These are phyloP conservation scores for Picea abies DNA, from an alignment of 83 land plant species.

Conservation along the genomic window DNA sequence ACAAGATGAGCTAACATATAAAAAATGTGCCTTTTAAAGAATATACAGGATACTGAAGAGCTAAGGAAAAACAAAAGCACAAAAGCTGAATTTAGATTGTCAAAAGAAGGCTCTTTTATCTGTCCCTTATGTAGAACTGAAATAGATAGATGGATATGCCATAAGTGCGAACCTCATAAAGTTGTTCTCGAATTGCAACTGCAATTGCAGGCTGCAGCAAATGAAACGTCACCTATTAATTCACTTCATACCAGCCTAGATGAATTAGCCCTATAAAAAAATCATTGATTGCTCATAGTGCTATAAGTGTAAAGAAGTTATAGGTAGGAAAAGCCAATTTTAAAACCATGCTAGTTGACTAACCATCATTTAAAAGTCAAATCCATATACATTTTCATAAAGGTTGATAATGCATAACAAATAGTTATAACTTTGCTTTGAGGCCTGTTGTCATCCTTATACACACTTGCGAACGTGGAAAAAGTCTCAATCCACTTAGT, in stretches of 20 bases:
- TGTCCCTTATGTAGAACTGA: not conserved
- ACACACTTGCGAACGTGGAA: too few relatives aligned
- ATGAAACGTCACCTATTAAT: not conserved
- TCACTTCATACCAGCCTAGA: not conserved
- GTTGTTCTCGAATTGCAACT: conserved; percentile 89
- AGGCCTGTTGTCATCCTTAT: too few relatives aligned
- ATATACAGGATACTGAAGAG: not conserved
- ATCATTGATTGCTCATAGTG: not conserved
- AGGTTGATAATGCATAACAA: too few relatives aligned
- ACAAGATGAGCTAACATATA: too few relatives aligned
- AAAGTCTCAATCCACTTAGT: too few relatives aligned
- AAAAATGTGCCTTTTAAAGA: too few relatives aligned
- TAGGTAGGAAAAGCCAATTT: not conserved
- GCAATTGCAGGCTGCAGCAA: conserved; percentile 87
- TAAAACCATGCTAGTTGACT: not conserved
- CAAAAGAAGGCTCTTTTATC: not conserved
- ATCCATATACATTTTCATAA: too few relatives aligned
- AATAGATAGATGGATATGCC: not conserved
- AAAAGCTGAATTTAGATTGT: not conserved
- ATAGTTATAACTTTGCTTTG: too few relatives aligned
- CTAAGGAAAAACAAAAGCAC: not conserved
- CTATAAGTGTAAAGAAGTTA: not conserved
- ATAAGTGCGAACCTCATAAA: conserved; percentile 70
- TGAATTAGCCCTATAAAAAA: not conserved
- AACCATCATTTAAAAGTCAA: too few relatives aligned